Evolutionary conservation across 2,329 filamentous ascomycete species (phyloP).

Genomic region (Aspergillus floridensis): DNA sequence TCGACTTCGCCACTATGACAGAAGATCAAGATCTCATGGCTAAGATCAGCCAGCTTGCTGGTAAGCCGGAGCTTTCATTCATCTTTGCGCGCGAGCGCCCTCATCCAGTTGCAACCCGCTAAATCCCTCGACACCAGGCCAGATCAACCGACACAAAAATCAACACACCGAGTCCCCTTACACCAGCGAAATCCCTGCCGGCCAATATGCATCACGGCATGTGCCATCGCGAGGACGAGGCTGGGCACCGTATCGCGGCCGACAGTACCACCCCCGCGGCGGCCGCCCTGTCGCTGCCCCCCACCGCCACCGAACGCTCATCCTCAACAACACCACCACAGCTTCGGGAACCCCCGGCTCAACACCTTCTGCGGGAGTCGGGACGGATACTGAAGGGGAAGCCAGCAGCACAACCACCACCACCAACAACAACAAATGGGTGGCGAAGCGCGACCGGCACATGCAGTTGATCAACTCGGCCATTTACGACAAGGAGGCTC

Average conservation of each 20-base stretch:
- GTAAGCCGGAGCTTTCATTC: slow-evolving; percentile 36
- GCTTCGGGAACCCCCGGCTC: slow-evolving; percentile 21
- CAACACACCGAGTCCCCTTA: slow-evolving; percentile 38
- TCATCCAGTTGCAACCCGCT: slow-evolving; percentile 8
- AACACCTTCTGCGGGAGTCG: slow-evolving; percentile 25
- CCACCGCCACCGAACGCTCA: slow-evolving; percentile 60
- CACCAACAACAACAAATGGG: slow-evolving; percentile 53
- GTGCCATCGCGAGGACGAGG: slow-evolving; percentile 32
- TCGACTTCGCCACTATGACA: slow-evolving; percentile 40
- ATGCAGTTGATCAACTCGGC: slow-evolving; percentile 79
- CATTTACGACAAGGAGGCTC: slow-evolving; percentile 71
- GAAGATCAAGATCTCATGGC: slow-evolving; percentile 56
- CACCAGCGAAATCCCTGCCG: slow-evolving; percentile 20
- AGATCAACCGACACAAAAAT: slow-evolving; percentile 77
- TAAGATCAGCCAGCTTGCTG: slow-evolving; percentile 57
- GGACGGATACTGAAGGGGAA: slow-evolving; percentile 31
- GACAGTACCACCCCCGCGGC: slow-evolving; percentile 39
- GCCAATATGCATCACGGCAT: slow-evolving; percentile 30
- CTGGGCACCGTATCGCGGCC: slow-evolving; percentile 45
- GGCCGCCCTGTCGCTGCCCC: slow-evolving; percentile 33
- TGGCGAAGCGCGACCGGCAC: slow-evolving; percentile 72
- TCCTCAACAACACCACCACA: slow-evolving; percentile 55
- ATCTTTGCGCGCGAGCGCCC: slow-evolving; percentile 43
- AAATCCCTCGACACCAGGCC: slow-evolving; percentile 51
- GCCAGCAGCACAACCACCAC: slow-evolving; percentile 1